Evolutionary conservation across 2,329 filamentous ascomycete species (phyloP), one percentile per base, ranked within the genome.

Genomic region (Aspergillus calidoustus): DNA sequence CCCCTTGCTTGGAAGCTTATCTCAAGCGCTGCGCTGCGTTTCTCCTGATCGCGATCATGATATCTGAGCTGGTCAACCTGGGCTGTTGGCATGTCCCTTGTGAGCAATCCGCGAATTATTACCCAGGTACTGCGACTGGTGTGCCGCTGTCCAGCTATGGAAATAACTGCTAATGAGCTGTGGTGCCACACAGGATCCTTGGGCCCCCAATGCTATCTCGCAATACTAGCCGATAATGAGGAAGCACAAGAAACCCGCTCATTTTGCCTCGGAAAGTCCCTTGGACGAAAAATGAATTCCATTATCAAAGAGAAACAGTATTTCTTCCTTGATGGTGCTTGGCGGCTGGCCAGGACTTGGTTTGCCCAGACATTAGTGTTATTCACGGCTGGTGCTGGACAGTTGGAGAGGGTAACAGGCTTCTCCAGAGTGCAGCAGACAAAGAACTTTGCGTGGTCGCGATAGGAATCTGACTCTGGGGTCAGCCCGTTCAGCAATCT

Each of bases 301-400:
- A 55, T 55, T 55, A 55, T 34, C 53, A 46, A 55, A 55, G 38
- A 48, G 53, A 55, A 55, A 55, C 23, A 17, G 34, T 41, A 41
- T 41, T 41, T 41, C 8, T 15, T 41, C 34, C 34, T 41, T 38
- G 50, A 34, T 34, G 23, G 17, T 17, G 19, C 31, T 53, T 23
- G 50, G 30, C 31, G 15, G 34, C 11, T 41, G 34, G 34, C 34
- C 34, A 30, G 15, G 23, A 50, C 48, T 50, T 30, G 48, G 30
- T 30, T 30, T 30, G 23, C 48, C 48, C 17, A 30, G 23, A 50
- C 34, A 5, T 41, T 41, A 41, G 34, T 41, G 34, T 15, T 41
- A 41, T 41, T 41, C 1, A 15, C 25, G 34, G 34, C 15, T 41
- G 34, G 34, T 41, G 11, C 13, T 41, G 34, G 34, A 41, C 11